Conservation (phyloP, 768 basidiomycete genomes). For the Lactarius evosmus region DNA sequence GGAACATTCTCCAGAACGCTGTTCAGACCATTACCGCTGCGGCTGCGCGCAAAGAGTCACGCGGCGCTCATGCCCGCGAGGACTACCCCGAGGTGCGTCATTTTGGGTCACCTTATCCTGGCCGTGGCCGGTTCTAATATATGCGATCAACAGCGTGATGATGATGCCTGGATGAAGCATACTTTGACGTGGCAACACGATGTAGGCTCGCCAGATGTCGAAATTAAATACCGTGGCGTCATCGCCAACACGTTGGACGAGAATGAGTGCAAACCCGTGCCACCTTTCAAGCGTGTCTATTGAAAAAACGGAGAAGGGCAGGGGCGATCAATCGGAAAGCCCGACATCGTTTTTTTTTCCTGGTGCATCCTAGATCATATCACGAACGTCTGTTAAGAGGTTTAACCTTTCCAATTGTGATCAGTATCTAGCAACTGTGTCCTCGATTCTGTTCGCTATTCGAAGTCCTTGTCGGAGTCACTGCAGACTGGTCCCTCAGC, state of each 20-base stretch:
- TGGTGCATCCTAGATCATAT: not conserved
- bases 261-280: slow-evolving; percentile 94
- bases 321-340: not conserved
- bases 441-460: not conserved
- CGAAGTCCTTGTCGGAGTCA: not conserved
- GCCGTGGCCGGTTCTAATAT: not conserved
- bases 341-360: not conserved
- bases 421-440: not conserved
- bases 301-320: slow-evolving; percentile 36
- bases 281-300: slow-evolving; percentile 97
- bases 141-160: slow-evolving; percentile 67
- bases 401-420: not conserved
- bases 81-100: slow-evolving; percentile 85
- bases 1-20: slow-evolving; percentile 93
- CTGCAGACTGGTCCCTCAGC: too few relatives aligned
- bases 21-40: slow-evolving; percentile 93
- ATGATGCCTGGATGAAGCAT: slow-evolving; percentile 92
- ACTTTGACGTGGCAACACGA: slow-evolving; percentile 92
- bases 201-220: slow-evolving; percentile 71
- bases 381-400: not conserved
- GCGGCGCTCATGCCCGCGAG: slow-evolving; percentile 98
- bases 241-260: slow-evolving; percentile 87
- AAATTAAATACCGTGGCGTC: slow-evolving; percentile 85
- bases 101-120: not conserved
- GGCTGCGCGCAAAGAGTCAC: slow-evolving; percentile 92